phyloP scores from a whole-genome alignment of 768 basidiomycete species.

The Kwoniella botswanensis region DNA sequence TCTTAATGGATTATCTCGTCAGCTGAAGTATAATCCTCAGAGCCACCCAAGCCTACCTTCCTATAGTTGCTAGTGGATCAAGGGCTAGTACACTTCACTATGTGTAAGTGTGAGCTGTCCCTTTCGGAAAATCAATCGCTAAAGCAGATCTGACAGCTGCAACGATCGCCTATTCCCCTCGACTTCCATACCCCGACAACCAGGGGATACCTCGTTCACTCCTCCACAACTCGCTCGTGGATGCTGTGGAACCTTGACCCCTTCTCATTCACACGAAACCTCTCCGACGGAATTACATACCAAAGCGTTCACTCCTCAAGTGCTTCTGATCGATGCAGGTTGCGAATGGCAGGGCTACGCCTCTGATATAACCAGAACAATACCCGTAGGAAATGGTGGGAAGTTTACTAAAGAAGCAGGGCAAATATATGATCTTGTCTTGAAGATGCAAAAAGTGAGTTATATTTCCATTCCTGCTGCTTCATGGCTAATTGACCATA shows the following conservation, averaged over 20 bases:
- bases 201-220: constrained; percentile 44
- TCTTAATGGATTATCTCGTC: neutral
- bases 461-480: neutral
- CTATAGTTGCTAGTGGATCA: constrained; percentile 85
- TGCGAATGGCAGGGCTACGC: constrained; percentile 82
- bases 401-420: constrained; percentile 80
- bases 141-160: constrained; percentile 64
- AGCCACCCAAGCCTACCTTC: constrained; percentile 88
- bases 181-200: constrained; percentile 30
- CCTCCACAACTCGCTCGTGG: constrained; percentile 40
- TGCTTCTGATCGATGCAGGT: constrained; percentile 90
- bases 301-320: constrained; percentile 63
- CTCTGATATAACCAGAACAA: constrained; percentile 65
- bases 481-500: neutral
- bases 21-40: neutral
- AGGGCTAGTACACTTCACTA: constrained; percentile 92
- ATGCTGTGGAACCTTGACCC: constrained; percentile 48
- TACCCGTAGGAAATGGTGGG: constrained; percentile 82
- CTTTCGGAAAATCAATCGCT: neutral
- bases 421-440: constrained; percentile 83
- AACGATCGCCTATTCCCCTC: constrained; percentile 68
- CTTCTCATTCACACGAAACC: constrained; percentile 39
- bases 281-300: constrained; percentile 61
- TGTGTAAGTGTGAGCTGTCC: constrained; percentile 49
- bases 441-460: constrained; percentile 83